phyloP scores from a whole-genome alignment of 345 rosid genomes.

The Populus tremula region DNA sequence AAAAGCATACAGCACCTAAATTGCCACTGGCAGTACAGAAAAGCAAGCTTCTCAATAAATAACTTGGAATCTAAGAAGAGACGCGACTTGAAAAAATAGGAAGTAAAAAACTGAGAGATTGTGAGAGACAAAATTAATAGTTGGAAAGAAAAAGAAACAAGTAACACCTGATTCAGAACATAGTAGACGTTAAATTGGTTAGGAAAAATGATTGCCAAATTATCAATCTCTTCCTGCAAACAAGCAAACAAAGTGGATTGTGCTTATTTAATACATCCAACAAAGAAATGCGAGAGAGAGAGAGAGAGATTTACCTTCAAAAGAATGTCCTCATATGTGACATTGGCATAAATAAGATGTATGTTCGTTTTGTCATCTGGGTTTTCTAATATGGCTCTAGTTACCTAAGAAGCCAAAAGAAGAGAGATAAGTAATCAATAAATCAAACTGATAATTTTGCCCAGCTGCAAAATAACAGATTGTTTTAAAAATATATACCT shows the following conservation, averaged over 20 bases:
- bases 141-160: background rate
- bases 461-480: background rate
- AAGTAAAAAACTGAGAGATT: background rate
- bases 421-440: background rate
- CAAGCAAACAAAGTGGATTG: background rate
- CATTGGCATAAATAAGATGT: conserved; percentile 30
- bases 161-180: conserved; percentile 30
- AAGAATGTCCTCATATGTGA: conserved; percentile 28
- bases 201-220: conserved; percentile 13
- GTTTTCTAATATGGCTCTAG: conserved; percentile 34
- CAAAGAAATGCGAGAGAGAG: background rate
- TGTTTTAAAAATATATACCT: conserved; percentile 6
- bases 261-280: background rate
- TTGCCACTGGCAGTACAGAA: background rate
- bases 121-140: background rate
- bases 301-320: conserved; percentile 22
- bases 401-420: conserved; percentile 16
- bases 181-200: conserved; percentile 23
- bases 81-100: background rate
- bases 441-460: background rate
- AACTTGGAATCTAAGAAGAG: background rate
- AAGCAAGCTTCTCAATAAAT: background rate
- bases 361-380: conserved; percentile 23
- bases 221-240: conserved; percentile 31
- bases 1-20: too few species aligned